phyloP scores from a whole-genome alignment of 2,329 filamentous ascomycete species.

The Intubia oerlemansii region DNA sequence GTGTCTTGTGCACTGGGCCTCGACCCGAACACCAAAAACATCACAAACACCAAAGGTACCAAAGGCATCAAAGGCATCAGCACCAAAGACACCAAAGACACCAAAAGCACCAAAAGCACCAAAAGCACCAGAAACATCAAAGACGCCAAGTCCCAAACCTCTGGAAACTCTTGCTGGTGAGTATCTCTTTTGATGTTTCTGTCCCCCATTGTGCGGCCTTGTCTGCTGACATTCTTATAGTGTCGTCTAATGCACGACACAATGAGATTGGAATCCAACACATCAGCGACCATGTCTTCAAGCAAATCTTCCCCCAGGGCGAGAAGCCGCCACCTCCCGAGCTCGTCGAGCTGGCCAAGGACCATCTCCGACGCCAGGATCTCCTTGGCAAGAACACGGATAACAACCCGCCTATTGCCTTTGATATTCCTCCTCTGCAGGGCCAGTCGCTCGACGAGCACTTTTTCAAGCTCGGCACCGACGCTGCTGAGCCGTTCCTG shows the following conservation, averaged over 20 bases:
- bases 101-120: too few species aligned
- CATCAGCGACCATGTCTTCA: constrained; percentile 61
- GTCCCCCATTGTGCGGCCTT: too few species aligned
- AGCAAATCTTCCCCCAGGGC: constrained; percentile 54
- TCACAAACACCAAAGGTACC: too few species aligned
- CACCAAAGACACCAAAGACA: too few species aligned
- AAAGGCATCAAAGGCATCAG: too few species aligned
- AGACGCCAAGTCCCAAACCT: too few species aligned
- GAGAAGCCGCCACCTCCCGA: constrained; percentile 38
- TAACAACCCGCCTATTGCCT: constrained; percentile 51
- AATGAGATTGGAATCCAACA: constrained; percentile 94
- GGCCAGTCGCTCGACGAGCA: constrained; percentile 79
- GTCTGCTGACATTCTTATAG: too few species aligned
- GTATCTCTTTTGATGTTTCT: too few species aligned
- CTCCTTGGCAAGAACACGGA: constrained; percentile 81
- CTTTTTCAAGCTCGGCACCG: constrained; percentile 70
- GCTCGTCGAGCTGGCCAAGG: constrained; percentile 57
- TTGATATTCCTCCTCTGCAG: constrained; percentile 63
- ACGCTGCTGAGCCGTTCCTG: constrained; percentile 72
- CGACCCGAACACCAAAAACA: too few species aligned
- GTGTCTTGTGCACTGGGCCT: too few species aligned
- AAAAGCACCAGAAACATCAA: too few species aligned
- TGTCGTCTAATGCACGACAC: constrained; percentile 52
- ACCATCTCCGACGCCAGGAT: constrained; percentile 71
- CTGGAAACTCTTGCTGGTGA: too few species aligned